These are phyloP conservation scores for Lagenidium sp. DNA, from an alignment of 352 stramenopile genomes.

Conservation along the genomic window DNA sequence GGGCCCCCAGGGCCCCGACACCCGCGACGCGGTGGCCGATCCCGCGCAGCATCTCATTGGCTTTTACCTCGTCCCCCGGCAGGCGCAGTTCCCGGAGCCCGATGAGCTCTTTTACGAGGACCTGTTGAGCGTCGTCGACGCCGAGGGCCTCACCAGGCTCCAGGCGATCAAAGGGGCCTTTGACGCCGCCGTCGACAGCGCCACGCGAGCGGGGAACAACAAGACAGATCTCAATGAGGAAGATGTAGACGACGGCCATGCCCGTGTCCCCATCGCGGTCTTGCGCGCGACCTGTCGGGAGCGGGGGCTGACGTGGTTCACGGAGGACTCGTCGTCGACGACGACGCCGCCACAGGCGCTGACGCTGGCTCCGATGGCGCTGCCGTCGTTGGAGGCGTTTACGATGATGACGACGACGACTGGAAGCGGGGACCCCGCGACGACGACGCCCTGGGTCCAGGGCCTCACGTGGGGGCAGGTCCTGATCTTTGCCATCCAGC, in stretches of 20 bases:
- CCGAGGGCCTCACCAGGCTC: conserved; percentile 14
- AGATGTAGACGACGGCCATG: not conserved
- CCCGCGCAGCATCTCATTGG: conserved; percentile 35
- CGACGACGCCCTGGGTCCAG: not conserved
- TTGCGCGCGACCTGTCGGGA: conserved; percentile 3
- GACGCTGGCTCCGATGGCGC: conserved; percentile 4
- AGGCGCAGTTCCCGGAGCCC: conserved; percentile 49
- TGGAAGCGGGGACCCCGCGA: not conserved
- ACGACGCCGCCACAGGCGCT: not conserved
- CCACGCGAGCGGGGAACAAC: conserved; percentile 3
- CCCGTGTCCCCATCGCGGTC: not conserved
- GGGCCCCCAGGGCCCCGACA: too few species aligned
- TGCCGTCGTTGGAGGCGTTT: conserved; percentile 16
- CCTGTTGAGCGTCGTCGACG: conserved; percentile 27
- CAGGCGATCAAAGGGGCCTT: conserved; percentile 21
- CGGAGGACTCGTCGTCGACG: too few species aligned
- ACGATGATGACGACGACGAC: not conserved
- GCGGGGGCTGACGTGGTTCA: too few species aligned
- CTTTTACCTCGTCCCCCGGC: conserved; percentile 48
- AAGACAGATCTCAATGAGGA: not conserved
- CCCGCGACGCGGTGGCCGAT: conserved; percentile 27
- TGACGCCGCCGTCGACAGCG: conserved; percentile 9
- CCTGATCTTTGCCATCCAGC: conserved; percentile 7
- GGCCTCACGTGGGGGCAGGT: not conserved
- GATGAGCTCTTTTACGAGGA: conserved; percentile 38